Percentiles rank a stretch among this genome's conserved stretches.
These are phyloP conservation scores for Euphrasia confusa DNA, from an alignment of 257 asterid species.

Conservation along the genomic window DNA sequence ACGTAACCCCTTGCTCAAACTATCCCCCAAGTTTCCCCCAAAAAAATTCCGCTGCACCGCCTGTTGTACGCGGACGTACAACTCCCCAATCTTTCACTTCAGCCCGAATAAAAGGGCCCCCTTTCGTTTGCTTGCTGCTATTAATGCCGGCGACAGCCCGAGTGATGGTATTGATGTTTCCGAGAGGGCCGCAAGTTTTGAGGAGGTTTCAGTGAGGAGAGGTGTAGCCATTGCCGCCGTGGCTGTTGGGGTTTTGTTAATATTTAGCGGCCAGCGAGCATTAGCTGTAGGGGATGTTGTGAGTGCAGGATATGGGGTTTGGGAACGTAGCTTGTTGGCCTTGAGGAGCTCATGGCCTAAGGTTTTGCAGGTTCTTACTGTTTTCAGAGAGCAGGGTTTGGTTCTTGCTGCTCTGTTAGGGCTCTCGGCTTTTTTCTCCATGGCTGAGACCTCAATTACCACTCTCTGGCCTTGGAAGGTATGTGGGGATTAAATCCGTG, in stretches of 20 bases:
- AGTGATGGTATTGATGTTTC: conserved; percentile 22
- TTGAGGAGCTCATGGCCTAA: conserved; percentile 80
- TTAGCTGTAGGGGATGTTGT: conserved; percentile 54
- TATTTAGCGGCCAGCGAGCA: conserved; percentile 57
- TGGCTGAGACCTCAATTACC: conserved; percentile 98
- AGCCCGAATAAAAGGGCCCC: conserved; percentile 20
- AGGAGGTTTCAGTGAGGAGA: conserved; percentile 39
- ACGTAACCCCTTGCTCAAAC: conserved; percentile 26
- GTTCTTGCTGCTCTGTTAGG: conserved; percentile 74
- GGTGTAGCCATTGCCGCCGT: conserved; percentile 49
- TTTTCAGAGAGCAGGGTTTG: conserved; percentile 92
- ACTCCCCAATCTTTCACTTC: conserved; percentile 24
- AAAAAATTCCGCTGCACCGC: conserved; percentile 27
- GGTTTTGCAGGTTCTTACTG: conserved; percentile 61
- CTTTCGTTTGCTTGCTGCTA: conserved; percentile 15
- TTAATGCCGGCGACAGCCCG: conserved; percentile 22
- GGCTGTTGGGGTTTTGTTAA: conserved; percentile 48
- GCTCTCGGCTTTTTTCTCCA: conserved; percentile 93
- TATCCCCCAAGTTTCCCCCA: conserved; percentile 29
- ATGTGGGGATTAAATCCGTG: conserved; percentile 11
- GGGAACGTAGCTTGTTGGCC: conserved; percentile 57
- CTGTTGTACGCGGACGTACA: conserved; percentile 28
- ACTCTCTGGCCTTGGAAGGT: conserved; percentile 99
- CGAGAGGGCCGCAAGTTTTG: conserved; percentile 13
- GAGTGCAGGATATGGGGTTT: conserved; percentile 44